phyloP scores from a whole-genome alignment of 257 asterid genomes.

The Capsicum chinense region DNA sequence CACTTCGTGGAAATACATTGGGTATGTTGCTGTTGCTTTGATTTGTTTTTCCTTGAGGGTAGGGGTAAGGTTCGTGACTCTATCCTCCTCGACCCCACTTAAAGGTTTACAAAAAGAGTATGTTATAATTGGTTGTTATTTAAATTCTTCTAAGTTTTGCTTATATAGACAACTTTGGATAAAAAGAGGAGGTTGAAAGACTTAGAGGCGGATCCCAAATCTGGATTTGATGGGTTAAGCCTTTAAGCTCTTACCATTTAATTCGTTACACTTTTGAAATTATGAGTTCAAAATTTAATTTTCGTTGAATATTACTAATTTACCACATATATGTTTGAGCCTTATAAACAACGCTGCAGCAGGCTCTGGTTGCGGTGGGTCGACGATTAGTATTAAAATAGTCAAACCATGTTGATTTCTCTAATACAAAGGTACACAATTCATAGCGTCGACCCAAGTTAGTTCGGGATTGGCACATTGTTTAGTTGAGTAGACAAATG shows the following conservation, averaged over 20 bases:
- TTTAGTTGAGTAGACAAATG: not conserved
- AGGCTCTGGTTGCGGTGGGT: not conserved
- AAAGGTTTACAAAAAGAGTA: too few species aligned
- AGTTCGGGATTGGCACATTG: not conserved
- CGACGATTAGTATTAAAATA: not conserved
- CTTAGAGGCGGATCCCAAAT: not conserved
- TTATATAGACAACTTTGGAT: not conserved
- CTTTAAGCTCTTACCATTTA: not conserved
- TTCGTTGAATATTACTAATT: not conserved
- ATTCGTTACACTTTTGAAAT: not conserved
- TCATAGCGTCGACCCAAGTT: not conserved
- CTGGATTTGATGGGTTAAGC: not conserved
- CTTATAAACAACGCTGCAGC: not conserved
- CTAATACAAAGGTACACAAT: not conserved
- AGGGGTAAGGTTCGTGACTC: too few species aligned
- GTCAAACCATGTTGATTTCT: slow-evolving; percentile 1
- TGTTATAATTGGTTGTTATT: not conserved
- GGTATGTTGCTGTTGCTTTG: too few species aligned
- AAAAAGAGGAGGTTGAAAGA: not conserved
- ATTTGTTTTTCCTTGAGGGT: too few species aligned
- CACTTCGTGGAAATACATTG: too few species aligned
- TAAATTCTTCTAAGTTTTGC: not conserved
- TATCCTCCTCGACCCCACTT: too few species aligned
- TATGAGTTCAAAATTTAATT: not conserved
- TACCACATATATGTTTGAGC: not conserved